Evolutionary conservation across 129 eudicot species (phyloP).

Genomic region (Ambrosia trifida): DNA sequence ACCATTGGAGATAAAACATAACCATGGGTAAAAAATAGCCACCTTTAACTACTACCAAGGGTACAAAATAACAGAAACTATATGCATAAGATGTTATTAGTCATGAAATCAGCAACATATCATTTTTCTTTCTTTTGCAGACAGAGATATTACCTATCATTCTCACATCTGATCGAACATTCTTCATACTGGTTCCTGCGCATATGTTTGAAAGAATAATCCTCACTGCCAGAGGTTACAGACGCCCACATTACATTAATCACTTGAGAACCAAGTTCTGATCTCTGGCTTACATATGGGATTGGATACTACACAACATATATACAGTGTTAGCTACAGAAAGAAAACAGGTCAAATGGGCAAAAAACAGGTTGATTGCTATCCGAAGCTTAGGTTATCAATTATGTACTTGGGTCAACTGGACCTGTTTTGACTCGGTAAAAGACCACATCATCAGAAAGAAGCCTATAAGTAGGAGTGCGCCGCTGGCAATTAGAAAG

Average conservation of each 20-base stretch:
- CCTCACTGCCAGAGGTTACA: too few species aligned
- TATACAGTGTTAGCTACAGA: constrained; percentile 11
- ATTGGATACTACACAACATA: constrained; percentile 74
- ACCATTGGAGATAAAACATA: not conserved
- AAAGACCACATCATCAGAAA: constrained; percentile 81
- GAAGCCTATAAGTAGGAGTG: constrained; percentile 95
- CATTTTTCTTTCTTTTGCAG: too few species aligned
- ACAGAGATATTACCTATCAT: constrained; percentile 78
- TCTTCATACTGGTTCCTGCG: constrained; percentile 97
- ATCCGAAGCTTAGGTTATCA: not conserved
- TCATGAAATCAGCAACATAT: not conserved
- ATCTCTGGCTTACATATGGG: constrained; percentile 80
- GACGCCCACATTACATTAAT: constrained; percentile 95
- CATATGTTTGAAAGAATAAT: too few species aligned
- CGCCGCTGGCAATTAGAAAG: constrained; percentile 65
- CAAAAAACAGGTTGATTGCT: not conserved
- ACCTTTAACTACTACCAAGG: not conserved
- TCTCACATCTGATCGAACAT: constrained; percentile 95
- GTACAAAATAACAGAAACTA: not conserved
- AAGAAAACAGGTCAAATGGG: constrained; percentile 1
- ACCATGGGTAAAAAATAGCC: not conserved
- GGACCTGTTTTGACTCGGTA: not conserved
- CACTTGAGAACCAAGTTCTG: constrained; percentile 85
- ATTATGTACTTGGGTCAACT: not conserved
- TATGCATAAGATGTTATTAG: not conserved